A percentile compares a stretch with the other conserved stretches of the same genome.
Evolutionary conservation across 306 rosid genomes (phyloP).

Genomic region (Trifolium subterraneum): DNA sequence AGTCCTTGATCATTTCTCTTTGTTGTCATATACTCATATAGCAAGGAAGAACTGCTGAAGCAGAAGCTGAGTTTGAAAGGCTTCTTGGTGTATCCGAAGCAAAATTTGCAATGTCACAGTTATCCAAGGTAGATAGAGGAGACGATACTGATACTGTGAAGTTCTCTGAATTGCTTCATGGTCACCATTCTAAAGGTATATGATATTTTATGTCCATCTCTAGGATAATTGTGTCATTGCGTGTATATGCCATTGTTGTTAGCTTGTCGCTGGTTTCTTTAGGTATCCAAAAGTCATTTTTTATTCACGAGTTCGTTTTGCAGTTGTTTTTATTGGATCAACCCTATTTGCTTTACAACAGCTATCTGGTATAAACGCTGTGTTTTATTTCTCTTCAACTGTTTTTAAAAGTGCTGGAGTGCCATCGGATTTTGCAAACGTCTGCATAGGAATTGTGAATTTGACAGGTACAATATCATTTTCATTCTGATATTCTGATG

Average conservation of each 20-base stretch:
- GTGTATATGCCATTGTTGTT: conserved; percentile 15
- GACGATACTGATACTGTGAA: conserved; percentile 74
- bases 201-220: conserved; percentile 27
- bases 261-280: conserved; percentile 40
- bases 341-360: conserved; percentile 99
- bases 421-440: conserved; percentile 85
- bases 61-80: conserved; percentile 85
- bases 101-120: conserved; percentile 79
- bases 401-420: conserved; percentile 94
- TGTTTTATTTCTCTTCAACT: conserved; percentile 97
- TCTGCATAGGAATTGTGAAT: conserved; percentile 81
- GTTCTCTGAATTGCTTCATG: conserved; percentile 78
- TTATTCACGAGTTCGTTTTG: conserved; percentile 82
- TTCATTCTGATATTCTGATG: conserved; percentile 12
- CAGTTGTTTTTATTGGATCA: conserved; percentile 99
- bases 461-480: conserved; percentile 64
- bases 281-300: conserved; percentile 50
- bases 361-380: conserved; percentile 99
- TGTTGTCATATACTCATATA: conserved; percentile 52
- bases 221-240: conserved; percentile 1
- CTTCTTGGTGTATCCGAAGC: conserved; percentile 88
- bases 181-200: conserved; percentile 87
- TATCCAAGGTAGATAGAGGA: conserved; percentile 76
- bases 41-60: conserved; percentile 93
- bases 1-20: conserved; percentile 25